Conservation (phyloP, 2,329 filamentous ascomycete species). For the Aspergillus ruber region DNA sequence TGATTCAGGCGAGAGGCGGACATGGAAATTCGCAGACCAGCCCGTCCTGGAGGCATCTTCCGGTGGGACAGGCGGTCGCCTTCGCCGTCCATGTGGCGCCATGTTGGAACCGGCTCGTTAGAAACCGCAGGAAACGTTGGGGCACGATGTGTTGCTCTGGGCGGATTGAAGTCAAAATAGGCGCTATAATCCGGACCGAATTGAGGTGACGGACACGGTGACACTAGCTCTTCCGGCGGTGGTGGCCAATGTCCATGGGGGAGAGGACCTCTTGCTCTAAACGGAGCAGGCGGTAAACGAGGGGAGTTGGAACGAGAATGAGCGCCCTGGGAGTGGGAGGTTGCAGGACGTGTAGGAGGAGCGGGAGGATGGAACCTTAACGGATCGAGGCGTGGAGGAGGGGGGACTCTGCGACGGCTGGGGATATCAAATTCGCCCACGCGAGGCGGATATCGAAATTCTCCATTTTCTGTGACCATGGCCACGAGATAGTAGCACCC, state of each 20-base stretch:
- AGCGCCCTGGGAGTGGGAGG: constrained; percentile 12
- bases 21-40: constrained; percentile 30
- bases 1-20: constrained; percentile 30
- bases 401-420: constrained; percentile 23
- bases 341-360: constrained; percentile 16
- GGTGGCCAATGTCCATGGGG: constrained; percentile 5
- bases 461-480: constrained; percentile 41
- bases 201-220: constrained; percentile 13
- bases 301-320: constrained; percentile 17
- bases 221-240: constrained; percentile 11
- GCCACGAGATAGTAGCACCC: constrained; percentile 30
- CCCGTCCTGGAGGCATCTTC: constrained; percentile 20
- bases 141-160: constrained; percentile 14
- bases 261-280: constrained; percentile 1
- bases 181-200: constrained; percentile 1
- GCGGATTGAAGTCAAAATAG: constrained; percentile 4
- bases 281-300: constrained; percentile 11
- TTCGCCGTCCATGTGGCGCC: constrained; percentile 15
- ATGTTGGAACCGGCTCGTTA: constrained; percentile 12
- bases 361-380: constrained; percentile 23
- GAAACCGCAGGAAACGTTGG: constrained; percentile 16
- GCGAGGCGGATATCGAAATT: constrained; percentile 27
- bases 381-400: constrained; percentile 24
- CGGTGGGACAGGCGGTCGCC: constrained; percentile 19
- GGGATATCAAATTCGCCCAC: constrained; percentile 25